Conservation (phyloP, 495 filamentous ascomycete species). For the Recurvomyces mirabilis region DNA sequence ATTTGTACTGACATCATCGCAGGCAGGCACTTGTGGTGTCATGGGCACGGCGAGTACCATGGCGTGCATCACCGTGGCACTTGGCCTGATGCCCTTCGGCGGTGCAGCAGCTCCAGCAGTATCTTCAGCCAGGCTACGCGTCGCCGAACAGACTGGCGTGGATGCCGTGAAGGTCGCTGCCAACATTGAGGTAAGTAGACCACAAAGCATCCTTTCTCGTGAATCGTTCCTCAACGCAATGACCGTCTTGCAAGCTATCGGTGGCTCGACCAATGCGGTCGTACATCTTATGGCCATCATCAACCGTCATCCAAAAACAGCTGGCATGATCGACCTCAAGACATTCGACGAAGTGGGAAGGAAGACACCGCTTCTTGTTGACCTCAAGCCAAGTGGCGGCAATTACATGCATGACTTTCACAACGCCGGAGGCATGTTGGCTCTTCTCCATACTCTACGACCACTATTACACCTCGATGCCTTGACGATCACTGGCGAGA, state of each 20-base stretch:
- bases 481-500: slow-evolving; percentile 46
- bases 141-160: slow-evolving; percentile 52
- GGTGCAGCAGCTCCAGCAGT: slow-evolving; percentile 54
- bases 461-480: slow-evolving; percentile 49
- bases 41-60: slow-evolving; percentile 61
- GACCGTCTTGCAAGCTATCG: slow-evolving; percentile 56
- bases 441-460: slow-evolving; percentile 43
- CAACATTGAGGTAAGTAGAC: slow-evolving; percentile 28
- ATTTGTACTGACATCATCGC: slow-evolving; percentile 1
- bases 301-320: slow-evolving; percentile 27
- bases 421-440: slow-evolving; percentile 53
- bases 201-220: slow-evolving; percentile 45
- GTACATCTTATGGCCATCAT: slow-evolving; percentile 54
- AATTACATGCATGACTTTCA: slow-evolving; percentile 68
- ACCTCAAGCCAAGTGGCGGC: slow-evolving; percentile 56
- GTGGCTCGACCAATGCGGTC: slow-evolving; percentile 57
- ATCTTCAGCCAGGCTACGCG: slow-evolving; percentile 49
- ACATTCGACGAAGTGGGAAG: slow-evolving; percentile 51
- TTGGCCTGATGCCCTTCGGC: slow-evolving; percentile 54
- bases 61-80: slow-evolving; percentile 51
- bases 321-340: slow-evolving; percentile 43
- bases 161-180: slow-evolving; percentile 41
- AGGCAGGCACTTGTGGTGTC: slow-evolving; percentile 13
- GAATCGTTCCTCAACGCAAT: slow-evolving; percentile 59
- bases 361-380: slow-evolving; percentile 48